Base-by-base conservation (phyloP, 73 alveolate genomes). In the Uronychia binucleata region DNA sequence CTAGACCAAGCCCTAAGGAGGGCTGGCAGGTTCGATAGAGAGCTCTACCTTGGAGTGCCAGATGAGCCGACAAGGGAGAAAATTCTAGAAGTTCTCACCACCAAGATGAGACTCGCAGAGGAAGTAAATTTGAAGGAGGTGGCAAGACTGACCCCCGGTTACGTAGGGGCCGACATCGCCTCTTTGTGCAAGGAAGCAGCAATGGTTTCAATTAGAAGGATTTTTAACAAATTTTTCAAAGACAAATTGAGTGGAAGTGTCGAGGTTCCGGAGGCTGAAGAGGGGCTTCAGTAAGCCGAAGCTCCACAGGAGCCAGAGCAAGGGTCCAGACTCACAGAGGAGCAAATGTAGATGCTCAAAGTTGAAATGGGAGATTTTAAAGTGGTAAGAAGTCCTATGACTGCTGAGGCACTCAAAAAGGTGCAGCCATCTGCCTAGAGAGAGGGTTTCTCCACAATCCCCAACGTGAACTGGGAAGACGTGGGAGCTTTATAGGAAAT, bases 1-100 rank as follows among this genome's bases (percentile, higher is more conserved):
- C 88, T 98, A 77, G 99, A 98, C 86, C 90, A 97, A 26, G 98
- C 99, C 27, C 88, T 98, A 86, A 90, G 99, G 85, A 93, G 99
- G 90, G 98, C 99, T 58, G 99, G 99, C 25, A 94, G 99, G 81
- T 98, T 98, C 84, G 99, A 98, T 90, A 96, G 98, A n/a, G 99
- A 98, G 90, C 94, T 98, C 30, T 96, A 94, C 90, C 92, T 98
- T 46, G 99, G 98, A 29, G 98, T 98, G 76, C 99, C 99, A 31
- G 93, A 96, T 78, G 99, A 97, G 85, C 92, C 86, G 60, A 93
- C 96, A 81, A 89, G 99, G 80, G 96, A 84, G 77, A 95, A 95
- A 77, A 97, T 97, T 76, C 76, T 98, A 59, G 88, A 81, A 76
- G 85, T 92, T n/a, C 87, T 95, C 26, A 89, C 98, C 0, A 86